Evolutionary conservation across 176 grass and related monocot species (phyloP).

Genomic region (Aegilops speltoides): DNA sequence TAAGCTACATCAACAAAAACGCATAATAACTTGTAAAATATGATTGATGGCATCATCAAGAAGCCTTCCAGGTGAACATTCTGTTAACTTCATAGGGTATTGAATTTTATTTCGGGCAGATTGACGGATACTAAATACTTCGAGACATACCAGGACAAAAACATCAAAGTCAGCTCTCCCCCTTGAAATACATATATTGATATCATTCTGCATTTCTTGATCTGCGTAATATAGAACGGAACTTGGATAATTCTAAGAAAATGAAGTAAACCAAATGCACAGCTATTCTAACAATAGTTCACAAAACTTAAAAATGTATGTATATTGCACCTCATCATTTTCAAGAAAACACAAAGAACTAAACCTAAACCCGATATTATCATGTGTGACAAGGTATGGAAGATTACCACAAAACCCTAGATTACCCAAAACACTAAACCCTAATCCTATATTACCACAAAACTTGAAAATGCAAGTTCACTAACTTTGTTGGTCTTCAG

Average conservation of each 20-base stretch:
- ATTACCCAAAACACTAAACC: too few species aligned
- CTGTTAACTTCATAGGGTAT: not conserved
- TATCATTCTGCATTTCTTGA: constrained; percentile 66
- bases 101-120: not conserved
- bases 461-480: not conserved
- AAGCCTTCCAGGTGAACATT: not conserved
- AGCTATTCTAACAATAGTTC: not conserved
- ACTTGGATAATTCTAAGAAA: constrained; percentile 30
- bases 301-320: not conserved
- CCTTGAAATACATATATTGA: constrained; percentile 51
- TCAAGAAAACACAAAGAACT: not conserved
- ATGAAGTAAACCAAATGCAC: not conserved
- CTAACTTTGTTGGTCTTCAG: not conserved
- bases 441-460: too few species aligned
- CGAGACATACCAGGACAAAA: constrained; percentile 49
- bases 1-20: not conserved
- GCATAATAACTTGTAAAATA: not conserved
- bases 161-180: constrained; percentile 63
- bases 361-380: too few species aligned
- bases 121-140: constrained; percentile 15
- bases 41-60: not conserved
- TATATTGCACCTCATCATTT: not conserved
- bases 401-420: too few species aligned
- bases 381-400: too few species aligned
- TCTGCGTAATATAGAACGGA: constrained; percentile 50